Conservation (phyloP, 345 rosid genomes). For the Crucihimalaya himalaica region DNA sequence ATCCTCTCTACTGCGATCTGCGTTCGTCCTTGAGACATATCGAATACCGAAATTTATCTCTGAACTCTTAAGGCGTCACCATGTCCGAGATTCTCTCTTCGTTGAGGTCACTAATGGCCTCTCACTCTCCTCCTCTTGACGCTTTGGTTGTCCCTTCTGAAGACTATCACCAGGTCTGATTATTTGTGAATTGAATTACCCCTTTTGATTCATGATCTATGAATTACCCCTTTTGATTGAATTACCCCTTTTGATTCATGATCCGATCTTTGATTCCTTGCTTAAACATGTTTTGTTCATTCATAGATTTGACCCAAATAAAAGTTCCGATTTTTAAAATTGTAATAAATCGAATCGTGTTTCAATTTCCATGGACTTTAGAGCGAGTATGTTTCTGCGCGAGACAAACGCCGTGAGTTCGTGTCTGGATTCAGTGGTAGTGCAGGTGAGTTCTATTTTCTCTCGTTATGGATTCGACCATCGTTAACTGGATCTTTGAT, state of each 20-base stretch:
- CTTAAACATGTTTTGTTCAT: background rate
- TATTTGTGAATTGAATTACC: background rate
- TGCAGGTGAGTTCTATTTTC: conserved; percentile 58
- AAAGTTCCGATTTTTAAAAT: conserved; percentile 10
- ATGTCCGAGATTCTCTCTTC: conserved; percentile 71
- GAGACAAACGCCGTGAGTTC: conserved; percentile 87
- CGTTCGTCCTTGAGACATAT: conserved; percentile 15
- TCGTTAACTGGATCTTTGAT: conserved; percentile 22
- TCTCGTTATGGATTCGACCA: background rate
- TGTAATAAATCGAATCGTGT: background rate
- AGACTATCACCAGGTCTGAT: conserved; percentile 83
- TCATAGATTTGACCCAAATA: background rate
- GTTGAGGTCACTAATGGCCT: conserved; percentile 80
- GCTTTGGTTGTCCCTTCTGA: conserved; percentile 87
- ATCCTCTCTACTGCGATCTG: conserved; percentile 2
- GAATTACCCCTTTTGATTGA: too few species aligned
- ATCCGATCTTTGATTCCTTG: conserved; percentile 25
- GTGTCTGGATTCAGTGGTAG: conserved; percentile 94
- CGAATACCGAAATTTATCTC: background rate
- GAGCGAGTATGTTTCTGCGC: conserved; percentile 91
- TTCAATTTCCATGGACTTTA: conserved; percentile 23
- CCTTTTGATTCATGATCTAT: conserved; percentile 22
- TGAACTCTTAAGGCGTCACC: background rate
- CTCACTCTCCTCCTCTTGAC: conserved; percentile 89
- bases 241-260: background rate